Evolutionary conservation across 208 protist genomes (phyloP), one percentile per base, ranked within the genome.

Genomic region (Acanthamoeba culbertsoni): DNA sequence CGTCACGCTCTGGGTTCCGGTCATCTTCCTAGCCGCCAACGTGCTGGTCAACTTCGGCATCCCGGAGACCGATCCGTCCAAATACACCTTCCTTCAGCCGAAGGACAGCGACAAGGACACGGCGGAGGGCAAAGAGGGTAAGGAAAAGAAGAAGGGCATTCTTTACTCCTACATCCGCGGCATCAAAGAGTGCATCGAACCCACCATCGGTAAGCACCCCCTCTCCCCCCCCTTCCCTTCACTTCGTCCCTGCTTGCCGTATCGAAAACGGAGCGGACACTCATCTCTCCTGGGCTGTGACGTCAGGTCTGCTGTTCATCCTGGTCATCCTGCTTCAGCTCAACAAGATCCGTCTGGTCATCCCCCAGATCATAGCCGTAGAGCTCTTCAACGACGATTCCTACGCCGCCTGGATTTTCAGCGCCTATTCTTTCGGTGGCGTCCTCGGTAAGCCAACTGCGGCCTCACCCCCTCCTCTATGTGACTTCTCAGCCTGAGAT

Each of bases 341-440:
- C 35, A 68, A 93, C 53, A 77, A 65, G 48, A 93, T 93, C 20
- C 89, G 89, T 23, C 43, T 84, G 46, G 71, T 93, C 33, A 93
- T 93, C 26, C 89, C 89, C 4, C 89, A 93, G 37, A 93, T 93
- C 53, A 71, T 93, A 18, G 89, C 89, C 20, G 63, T 79, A 1
- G 89, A 93, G 63, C 46, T 93, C 31, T 93, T 93, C 71, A 43
- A 93, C 31, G 53, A 93, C 71, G 89, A 93, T 8, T 86, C 68
- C n/a, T 93, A 93, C 37, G 43, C 89, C 33, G 89, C 89, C 20
- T 93, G 89, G 89, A 86, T 93, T 31, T 93, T 93, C 89, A 68
- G 89, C 63, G 40, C 53, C 37, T 93, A 93, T 40, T 53, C 89
- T 20, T 35, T 59, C n/a, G 89, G 89, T 43, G 71, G 71, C 28